These are phyloP conservation scores for Colletotrichum camelliae DNA, from an alignment of 2,329 filamentous ascomycete species.

Conservation along the genomic window DNA sequence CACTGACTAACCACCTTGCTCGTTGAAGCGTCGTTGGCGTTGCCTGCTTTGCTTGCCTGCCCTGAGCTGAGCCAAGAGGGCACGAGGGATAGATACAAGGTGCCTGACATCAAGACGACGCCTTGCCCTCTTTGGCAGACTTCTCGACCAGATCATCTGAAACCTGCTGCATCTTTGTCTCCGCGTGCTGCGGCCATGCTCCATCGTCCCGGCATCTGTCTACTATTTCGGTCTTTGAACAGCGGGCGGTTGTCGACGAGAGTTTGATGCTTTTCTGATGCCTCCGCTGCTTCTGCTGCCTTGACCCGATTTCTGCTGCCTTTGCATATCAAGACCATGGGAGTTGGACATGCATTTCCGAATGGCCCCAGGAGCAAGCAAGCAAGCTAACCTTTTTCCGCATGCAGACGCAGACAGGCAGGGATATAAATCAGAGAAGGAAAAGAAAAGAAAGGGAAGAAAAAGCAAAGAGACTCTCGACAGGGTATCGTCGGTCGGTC, in stretches of 20 bases:
- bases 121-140: slow-evolving; percentile 7
- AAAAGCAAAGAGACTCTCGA: neutral
- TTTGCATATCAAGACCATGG: neutral
- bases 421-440: neutral
- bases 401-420: neutral
- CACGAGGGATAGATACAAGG: neutral
- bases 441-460: neutral
- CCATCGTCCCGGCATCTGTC: neutral
- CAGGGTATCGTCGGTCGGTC: neutral
- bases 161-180: slow-evolving; percentile 12
- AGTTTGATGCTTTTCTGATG: neutral
- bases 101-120: neutral
- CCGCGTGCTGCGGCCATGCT: neutral
- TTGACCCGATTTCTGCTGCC: neutral
- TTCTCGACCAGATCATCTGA: slow-evolving; percentile 9
- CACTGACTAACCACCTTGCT: neutral
- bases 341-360: neutral
- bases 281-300: neutral
- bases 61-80: neutral
- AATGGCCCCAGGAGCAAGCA: neutral
- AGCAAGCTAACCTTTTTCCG: neutral
- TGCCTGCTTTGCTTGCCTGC: neutral
- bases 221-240: neutral
- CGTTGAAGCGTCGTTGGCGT: too few species aligned
- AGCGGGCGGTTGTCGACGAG: neutral